Base-by-base conservation (phyloP, 1,139 yeast genomes). In the Suhomyces yuchorum region DNA sequence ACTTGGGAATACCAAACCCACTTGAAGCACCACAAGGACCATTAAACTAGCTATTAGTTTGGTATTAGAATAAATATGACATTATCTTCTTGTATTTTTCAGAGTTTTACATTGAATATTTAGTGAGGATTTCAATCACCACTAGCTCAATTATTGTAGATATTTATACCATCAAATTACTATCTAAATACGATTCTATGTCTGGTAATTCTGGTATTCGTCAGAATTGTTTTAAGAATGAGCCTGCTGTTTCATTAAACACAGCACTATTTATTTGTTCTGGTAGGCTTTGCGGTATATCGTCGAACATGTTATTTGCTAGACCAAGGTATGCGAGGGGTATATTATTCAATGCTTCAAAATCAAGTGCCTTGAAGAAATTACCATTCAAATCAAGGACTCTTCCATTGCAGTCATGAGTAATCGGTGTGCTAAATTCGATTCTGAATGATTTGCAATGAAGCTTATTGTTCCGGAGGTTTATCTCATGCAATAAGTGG, bases 1-100 rank as follows among this genome's bases (percentile, higher is more conserved):
- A 80, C 92, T 59, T 78, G 90, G 78, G 97, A 91, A 77, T 92
- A 92, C 84, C 88, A 86, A 80, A 82, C 89, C 82, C 97, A 92
- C 68, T 75, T 75, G 70, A 75, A 75, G 66, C 78, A 74, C 67
- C 80, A 75, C 70, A 42, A 42, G 66, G 66, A 62, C 53, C 66
- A 64, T 53, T 63, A 59, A 51, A 40, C 37, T 28, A 23, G 14
- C n/a, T 40, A 20, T 22, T 18, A 32, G 32, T 40, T 32, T 28
- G 20, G 37, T 40, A 32, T 33, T 39, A 39, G 42, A 39, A 37
- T 37, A 37, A 15, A 37, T 22, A 12, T 37, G 39, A 38, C 20
- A 38, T 24, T 19, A 38, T 26, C 14, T 12, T 6, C 6, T 4
- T 17, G 41, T 38, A 38, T 19, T 8, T 7, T n/a, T 11, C 34